Evolutionary conservation across 192 early-diverging fungal species (phyloP).

Genomic region (Backusella circina): DNA sequence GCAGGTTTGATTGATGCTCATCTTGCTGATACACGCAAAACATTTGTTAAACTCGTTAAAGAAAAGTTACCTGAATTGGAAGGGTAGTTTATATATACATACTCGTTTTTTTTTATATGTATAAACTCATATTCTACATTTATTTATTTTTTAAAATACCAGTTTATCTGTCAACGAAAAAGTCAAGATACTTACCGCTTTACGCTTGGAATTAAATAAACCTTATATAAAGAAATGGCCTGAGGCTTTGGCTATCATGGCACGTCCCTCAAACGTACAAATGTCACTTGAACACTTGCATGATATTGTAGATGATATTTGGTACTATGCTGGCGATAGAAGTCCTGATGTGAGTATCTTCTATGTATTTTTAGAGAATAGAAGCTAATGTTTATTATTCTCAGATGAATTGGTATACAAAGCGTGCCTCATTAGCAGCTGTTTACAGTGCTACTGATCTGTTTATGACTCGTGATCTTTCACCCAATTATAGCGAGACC

Average conservation of each 20-base stretch:
- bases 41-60: slow-evolving; percentile 43
- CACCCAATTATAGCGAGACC: slow-evolving; percentile 69
- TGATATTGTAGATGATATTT: slow-evolving; percentile 80
- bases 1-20: slow-evolving; percentile 75
- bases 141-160: background rate
- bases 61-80: slow-evolving; percentile 56
- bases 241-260: slow-evolving; percentile 73
- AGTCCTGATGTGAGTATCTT: slow-evolving; percentile 66
- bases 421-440: slow-evolving; percentile 74
- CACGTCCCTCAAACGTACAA: slow-evolving; percentile 72
- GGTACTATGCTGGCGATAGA: slow-evolving; percentile 83
- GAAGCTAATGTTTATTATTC: background rate
- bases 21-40: slow-evolving; percentile 54
- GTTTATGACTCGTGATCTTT: slow-evolving; percentile 89
- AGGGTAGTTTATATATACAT: slow-evolving; percentile 26
- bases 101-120: background rate
- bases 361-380: background rate
- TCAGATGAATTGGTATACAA: slow-evolving; percentile 89
- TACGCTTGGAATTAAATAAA: slow-evolving; percentile 65
- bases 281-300: slow-evolving; percentile 65
- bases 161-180: slow-evolving; percentile 46
- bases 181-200: slow-evolving; percentile 56
- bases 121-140: background rate
- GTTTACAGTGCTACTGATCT: slow-evolving; percentile 88
- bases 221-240: slow-evolving; percentile 78